phyloP scores from a whole-genome alignment of 352 stramenopile genomes.

The Hyaloperonospora arabidopsidis region DNA sequence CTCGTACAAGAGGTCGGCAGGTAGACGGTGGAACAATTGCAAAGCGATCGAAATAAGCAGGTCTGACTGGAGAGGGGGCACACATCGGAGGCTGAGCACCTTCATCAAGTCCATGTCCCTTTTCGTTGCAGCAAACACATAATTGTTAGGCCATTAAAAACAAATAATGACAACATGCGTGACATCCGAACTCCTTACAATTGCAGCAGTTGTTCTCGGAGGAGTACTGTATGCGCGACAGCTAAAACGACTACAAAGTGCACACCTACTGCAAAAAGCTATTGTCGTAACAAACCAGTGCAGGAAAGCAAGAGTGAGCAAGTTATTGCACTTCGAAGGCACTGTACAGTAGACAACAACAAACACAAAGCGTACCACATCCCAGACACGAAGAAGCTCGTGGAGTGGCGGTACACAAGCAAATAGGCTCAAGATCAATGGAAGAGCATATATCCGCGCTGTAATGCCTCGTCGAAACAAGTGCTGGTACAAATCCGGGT shows the following conservation, averaged over 20 bases:
- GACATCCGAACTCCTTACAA: constrained; percentile 32
- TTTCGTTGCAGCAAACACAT: background rate
- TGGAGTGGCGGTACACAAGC: constrained; percentile 84
- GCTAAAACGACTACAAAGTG: constrained; percentile 89
- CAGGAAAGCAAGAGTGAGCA: background rate
- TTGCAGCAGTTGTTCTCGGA: constrained; percentile 76
- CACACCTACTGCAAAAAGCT: constrained; percentile 87
- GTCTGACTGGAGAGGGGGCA: constrained; percentile 71
- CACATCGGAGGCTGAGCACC: constrained; percentile 78
- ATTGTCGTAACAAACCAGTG: background rate
- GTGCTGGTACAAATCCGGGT: constrained; percentile 76
- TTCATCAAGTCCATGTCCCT: constrained; percentile 87
- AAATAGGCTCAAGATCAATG: constrained; percentile 85
- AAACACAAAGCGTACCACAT: constrained; percentile 49
- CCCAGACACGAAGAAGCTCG: constrained; percentile 86
- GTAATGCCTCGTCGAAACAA: constrained; percentile 69
- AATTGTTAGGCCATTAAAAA: background rate
- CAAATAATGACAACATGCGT: no score
- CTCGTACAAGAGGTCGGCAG: constrained; percentile 77
- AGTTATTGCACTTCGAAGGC: background rate
- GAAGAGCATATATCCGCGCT: constrained; percentile 80
- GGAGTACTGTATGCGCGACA: constrained; percentile 80
- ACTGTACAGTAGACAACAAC: background rate
- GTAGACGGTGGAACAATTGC: constrained; percentile 80
- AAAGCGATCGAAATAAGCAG: constrained; percentile 79